A percentile compares a stretch with the other conserved stretches of the same genome.
Conservation (phyloP, 805 yeast species). For the Metschnikowia baotianmanensis region DNA sequence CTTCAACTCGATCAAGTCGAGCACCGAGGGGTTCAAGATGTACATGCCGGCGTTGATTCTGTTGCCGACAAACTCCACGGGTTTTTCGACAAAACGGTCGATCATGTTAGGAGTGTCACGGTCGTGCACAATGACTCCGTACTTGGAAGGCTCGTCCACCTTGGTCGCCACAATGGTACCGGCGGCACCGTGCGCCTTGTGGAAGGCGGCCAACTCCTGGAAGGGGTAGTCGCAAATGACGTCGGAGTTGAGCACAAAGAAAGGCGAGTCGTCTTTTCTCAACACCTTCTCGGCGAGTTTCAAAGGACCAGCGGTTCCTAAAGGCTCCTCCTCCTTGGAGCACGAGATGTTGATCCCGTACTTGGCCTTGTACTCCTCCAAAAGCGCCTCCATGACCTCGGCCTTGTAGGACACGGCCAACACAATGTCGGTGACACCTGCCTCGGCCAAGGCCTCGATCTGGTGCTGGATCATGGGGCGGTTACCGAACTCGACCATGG, state of each 20-base stretch:
- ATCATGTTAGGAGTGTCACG: slow-evolving; percentile 92
- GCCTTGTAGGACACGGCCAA: slow-evolving; percentile 99
- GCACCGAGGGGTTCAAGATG: slow-evolving; percentile 95
- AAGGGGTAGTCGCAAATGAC: slow-evolving; percentile 99
- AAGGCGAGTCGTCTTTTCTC: slow-evolving; percentile 93
- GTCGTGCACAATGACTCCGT: slow-evolving; percentile 99
- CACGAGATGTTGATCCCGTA: slow-evolving; percentile 95
- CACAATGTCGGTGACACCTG: slow-evolving; percentile 98
- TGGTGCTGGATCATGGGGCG: slow-evolving; percentile 99
- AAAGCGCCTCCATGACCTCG: slow-evolving; percentile 95
- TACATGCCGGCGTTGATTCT: slow-evolving; percentile 99
- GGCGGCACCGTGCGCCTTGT: slow-evolving; percentile 91
- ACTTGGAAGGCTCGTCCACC: slow-evolving; percentile 99
- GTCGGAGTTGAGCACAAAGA: slow-evolving; percentile 96
- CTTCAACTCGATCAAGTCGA: slow-evolving; percentile 93
- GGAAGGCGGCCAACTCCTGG: slow-evolving; percentile 87
- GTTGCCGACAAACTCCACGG: slow-evolving; percentile 99
- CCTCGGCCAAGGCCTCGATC: slow-evolving; percentile 95
- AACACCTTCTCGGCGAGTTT: slow-evolving; percentile 93
- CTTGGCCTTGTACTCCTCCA: slow-evolving; percentile 89
- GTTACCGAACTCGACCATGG: slow-evolving; percentile 97
- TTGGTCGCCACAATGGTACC: slow-evolving; percentile 99
- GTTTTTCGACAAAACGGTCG: slow-evolving; percentile 99
- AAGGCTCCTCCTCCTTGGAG: slow-evolving; percentile 98
- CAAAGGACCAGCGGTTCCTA: slow-evolving; percentile 99